phyloP scores from a whole-genome alignment of 768 basidiomycete species.

The Clavulina sp. region DNA sequence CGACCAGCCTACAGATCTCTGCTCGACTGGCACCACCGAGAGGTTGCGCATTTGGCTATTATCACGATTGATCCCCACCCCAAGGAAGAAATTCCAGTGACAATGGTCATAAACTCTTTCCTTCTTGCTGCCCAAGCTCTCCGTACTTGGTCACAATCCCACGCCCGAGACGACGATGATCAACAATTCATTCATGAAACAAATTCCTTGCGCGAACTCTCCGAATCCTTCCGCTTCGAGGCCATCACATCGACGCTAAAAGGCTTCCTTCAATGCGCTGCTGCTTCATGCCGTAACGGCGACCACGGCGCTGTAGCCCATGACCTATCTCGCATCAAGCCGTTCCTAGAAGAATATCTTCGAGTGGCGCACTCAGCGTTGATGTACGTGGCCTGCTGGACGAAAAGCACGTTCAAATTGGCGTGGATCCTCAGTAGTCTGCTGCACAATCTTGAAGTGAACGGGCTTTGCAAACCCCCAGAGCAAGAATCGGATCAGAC shows the following conservation, averaged over 20 bases:
- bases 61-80: too few species aligned
- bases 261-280: conserved; percentile 18
- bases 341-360: conserved; percentile 57
- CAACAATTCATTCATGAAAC: neutral
- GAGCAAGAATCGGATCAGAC: conserved; percentile 28
- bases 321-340: conserved; percentile 30
- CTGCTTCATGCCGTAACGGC: neutral
- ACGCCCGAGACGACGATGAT: neutral
- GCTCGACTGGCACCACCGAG: too few species aligned
- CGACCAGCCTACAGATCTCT: too few species aligned
- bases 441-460: conserved; percentile 50
- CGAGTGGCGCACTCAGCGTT: conserved; percentile 41
- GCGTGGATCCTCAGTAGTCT: conserved; percentile 59
- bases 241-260: neutral
- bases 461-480: conserved; percentile 87
- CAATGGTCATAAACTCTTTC: too few species aligned
- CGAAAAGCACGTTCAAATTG: conserved; percentile 69
- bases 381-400: conserved; percentile 41
- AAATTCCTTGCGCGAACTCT: neutral
- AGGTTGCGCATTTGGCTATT: too few species aligned
- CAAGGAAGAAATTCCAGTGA: too few species aligned
- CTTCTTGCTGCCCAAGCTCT: too few species aligned
- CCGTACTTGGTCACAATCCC: too few species aligned
- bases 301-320: conserved; percentile 15
- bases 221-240: neutral